Evolutionary conservation across 768 basidiomycete genomes (phyloP).

Genomic region (Rhodotorula paludigena): DNA sequence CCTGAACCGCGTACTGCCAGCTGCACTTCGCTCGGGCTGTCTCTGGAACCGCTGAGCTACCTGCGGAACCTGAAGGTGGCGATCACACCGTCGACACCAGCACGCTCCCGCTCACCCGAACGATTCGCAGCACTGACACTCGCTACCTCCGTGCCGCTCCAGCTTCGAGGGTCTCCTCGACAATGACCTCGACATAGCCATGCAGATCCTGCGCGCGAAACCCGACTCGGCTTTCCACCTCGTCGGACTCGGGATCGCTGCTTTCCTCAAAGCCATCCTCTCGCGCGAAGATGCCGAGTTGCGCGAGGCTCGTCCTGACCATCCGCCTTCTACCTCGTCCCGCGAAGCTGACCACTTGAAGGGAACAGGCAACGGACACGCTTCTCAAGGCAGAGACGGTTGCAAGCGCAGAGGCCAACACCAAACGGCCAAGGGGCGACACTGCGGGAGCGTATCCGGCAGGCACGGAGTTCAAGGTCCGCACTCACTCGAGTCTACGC

Average conservation of each 20-base stretch:
- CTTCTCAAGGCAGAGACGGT: slow-evolving; percentile 13
- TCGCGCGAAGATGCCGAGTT: slow-evolving; percentile 31
- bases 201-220: neutral
- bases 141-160: neutral
- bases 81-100: too few relatives aligned
- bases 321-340: too few relatives aligned
- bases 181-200: slow-evolving; percentile 8
- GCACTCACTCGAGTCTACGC: neutral
- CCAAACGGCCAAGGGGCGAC: slow-evolving; percentile 13
- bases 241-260: slow-evolving; percentile 17
- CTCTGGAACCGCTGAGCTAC: too few relatives aligned
- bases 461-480: slow-evolving; percentile 28
- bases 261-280: slow-evolving; percentile 25
- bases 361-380: slow-evolving; percentile 9
- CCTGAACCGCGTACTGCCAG: neutral
- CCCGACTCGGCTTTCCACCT: slow-evolving; percentile 5
- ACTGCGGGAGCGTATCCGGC: slow-evolving; percentile 13
- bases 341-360: neutral
- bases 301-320: neutral
- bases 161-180: slow-evolving; percentile 28
- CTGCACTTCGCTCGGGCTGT: too few relatives aligned
- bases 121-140: too few relatives aligned
- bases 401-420: slow-evolving; percentile 1
- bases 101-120: too few relatives aligned
- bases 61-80: too few relatives aligned